Percentiles rank a stretch among this genome's conserved stretches.
Evolutionary conservation across 257 asterid genomes (phyloP).

Genomic region (Perilla frutescens): DNA sequence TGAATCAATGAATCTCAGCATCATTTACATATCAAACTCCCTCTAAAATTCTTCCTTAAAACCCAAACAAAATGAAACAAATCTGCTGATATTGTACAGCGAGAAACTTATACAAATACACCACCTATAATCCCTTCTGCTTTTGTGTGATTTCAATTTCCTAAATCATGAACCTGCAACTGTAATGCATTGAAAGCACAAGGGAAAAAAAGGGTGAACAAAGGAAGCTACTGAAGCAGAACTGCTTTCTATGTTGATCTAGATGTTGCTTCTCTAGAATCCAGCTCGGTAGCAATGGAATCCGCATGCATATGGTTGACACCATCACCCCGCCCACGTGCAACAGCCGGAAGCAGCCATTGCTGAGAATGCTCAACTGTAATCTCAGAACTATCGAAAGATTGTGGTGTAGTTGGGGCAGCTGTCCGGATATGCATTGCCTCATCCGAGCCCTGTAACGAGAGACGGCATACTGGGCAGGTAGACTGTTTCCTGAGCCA

Average conservation of each 20-base stretch:
- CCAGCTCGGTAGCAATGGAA: constrained; percentile 45
- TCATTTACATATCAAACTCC: neutral
- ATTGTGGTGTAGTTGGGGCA: constrained; percentile 38
- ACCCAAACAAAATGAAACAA: constrained; percentile 18
- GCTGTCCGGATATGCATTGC: constrained; percentile 45
- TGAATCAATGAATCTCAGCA: neutral
- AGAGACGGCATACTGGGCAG: constrained; percentile 91
- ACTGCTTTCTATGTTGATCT: constrained; percentile 40
- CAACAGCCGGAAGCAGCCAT: constrained; percentile 57
- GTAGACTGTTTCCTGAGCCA: constrained; percentile 91
- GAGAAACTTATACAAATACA: constrained; percentile 18
- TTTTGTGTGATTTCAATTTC: too few relatives aligned
- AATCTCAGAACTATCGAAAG: constrained; percentile 51
- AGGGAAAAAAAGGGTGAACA: neutral
- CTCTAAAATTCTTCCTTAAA: neutral
- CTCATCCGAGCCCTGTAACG: constrained; percentile 58
- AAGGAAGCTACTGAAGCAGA: neutral
- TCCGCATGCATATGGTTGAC: constrained; percentile 31
- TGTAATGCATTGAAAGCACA: neutral
- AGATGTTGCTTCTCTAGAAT: constrained; percentile 43
- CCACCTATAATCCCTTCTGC: neutral
- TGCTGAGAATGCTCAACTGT: constrained; percentile 57
- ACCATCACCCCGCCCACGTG: constrained; percentile 38
- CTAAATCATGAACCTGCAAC: too few relatives aligned
- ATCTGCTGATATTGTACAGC: constrained; percentile 14